These are phyloP conservation scores for Delphinella strobiligena DNA, from an alignment of 2,329 filamentous ascomycete genomes.

Conservation along the genomic window DNA sequence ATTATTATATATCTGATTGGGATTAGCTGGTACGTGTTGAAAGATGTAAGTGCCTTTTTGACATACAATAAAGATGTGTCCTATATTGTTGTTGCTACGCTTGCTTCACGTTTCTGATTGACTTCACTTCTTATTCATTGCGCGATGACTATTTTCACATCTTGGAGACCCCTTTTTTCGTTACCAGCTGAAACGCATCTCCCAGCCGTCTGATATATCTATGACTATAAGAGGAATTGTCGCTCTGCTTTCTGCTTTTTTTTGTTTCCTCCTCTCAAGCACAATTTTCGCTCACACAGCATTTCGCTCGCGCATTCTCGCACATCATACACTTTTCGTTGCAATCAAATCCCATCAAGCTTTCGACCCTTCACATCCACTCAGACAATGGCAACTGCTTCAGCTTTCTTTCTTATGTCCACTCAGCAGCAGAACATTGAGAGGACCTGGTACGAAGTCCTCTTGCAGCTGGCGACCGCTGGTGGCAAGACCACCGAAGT, in stretches of 20 bases:
- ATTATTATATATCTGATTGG: too few species aligned
- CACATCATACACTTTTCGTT: neutral
- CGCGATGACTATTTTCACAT: neutral
- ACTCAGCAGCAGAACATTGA: conserved; percentile 6
- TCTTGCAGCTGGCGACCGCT: conserved; percentile 2
- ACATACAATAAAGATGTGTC: too few species aligned
- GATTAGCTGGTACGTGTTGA: too few species aligned
- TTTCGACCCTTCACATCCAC: neutral
- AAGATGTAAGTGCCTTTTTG: neutral
- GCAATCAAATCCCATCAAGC: neutral
- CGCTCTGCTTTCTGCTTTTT: neutral
- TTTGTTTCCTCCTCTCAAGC: neutral
- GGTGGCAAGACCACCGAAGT: neutral
- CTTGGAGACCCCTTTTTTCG: neutral
- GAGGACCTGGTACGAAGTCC: conserved; percentile 2
- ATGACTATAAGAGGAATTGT: neutral
- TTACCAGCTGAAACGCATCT: neutral
- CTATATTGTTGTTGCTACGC: too few species aligned
- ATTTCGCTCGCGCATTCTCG: neutral
- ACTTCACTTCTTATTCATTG: neutral
- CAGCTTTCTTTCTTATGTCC: neutral
- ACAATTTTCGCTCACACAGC: neutral
- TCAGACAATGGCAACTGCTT: conserved; percentile 1
- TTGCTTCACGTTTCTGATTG: neutral
- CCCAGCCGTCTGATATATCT: neutral